Evolutionary conservation across 306 rosid genomes (phyloP).

Genomic region (Rosa chinensis): DNA sequence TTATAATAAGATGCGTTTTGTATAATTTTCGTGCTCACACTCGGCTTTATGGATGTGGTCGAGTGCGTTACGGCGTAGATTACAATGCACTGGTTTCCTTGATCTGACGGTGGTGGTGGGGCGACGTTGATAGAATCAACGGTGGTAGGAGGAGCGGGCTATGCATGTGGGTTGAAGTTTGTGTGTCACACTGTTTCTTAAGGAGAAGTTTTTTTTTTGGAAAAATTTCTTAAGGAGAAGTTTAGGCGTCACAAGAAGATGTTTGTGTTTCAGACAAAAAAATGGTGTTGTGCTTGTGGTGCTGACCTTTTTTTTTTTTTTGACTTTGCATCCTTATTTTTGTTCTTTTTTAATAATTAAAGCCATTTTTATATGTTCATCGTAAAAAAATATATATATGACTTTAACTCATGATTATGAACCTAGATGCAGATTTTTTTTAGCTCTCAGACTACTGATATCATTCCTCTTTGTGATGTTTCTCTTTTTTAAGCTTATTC

Average conservation of each 20-base stretch:
- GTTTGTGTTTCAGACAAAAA: neutral
- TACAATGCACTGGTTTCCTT: slow-evolving; percentile 16
- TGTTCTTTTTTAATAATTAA: neutral
- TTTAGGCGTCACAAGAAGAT: neutral
- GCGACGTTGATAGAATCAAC: neutral
- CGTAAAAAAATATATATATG: too few species aligned
- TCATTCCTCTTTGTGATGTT: too few species aligned
- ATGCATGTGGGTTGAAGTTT: neutral
- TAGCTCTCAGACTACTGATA: too few species aligned
- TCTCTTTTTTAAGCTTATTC: too few species aligned
- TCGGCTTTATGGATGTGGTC: slow-evolving; percentile 18
- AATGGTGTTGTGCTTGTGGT: neutral
- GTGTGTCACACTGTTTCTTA: too few species aligned
- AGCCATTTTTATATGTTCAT: too few species aligned
- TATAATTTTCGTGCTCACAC: neutral
- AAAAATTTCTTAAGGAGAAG: neutral
- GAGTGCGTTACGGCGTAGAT: slow-evolving; percentile 25
- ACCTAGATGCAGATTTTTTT: too few species aligned
- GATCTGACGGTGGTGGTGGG: slow-evolving; percentile 7
- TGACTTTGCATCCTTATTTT: neutral
- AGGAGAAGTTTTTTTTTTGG: too few species aligned
- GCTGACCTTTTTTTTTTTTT: neutral
- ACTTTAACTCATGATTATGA: too few species aligned
- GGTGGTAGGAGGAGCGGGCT: neutral
- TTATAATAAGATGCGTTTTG: neutral